Evolutionary conservation across 257 asterid genomes (phyloP).

Genomic region (Solanum bulbocastanum): DNA sequence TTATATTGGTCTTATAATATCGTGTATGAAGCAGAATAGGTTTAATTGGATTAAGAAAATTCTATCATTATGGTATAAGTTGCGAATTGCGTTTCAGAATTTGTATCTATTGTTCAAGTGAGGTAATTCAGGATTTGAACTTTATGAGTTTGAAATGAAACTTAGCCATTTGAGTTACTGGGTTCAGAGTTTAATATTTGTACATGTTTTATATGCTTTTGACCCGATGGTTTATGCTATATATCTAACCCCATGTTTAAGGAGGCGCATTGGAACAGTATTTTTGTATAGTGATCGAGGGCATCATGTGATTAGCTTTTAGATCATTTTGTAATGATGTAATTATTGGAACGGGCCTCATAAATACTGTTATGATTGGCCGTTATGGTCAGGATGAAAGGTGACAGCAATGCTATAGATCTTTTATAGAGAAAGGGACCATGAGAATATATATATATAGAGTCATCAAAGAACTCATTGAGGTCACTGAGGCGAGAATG

Average conservation of each 20-base stretch:
- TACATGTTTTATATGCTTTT: not conserved
- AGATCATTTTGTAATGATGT: not conserved
- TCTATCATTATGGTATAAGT: not conserved
- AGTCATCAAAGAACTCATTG: not conserved
- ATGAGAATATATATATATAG: not conserved
- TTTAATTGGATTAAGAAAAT: not conserved
- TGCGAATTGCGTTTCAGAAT: not conserved
- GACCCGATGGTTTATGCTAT: not conserved
- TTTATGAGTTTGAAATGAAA: not conserved
- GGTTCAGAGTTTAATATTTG: not conserved
- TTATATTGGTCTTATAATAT: not conserved
- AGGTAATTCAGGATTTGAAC: not conserved
- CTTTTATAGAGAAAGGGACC: not conserved
- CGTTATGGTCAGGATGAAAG: not conserved
- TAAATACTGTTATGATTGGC: not conserved
- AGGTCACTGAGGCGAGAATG: not conserved
- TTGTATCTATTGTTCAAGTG: not conserved
- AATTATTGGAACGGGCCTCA: not conserved
- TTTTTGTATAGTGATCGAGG: not conserved
- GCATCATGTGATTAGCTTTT: not conserved
- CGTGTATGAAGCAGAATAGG: not conserved
- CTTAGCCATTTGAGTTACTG: not conserved
- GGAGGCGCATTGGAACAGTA: not conserved
- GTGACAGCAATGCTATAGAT: not conserved
- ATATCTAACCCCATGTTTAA: not conserved